These are phyloP conservation scores for Xylaria digitata DNA, from an alignment of 2,329 filamentous ascomycete genomes.

Conservation along the genomic window DNA sequence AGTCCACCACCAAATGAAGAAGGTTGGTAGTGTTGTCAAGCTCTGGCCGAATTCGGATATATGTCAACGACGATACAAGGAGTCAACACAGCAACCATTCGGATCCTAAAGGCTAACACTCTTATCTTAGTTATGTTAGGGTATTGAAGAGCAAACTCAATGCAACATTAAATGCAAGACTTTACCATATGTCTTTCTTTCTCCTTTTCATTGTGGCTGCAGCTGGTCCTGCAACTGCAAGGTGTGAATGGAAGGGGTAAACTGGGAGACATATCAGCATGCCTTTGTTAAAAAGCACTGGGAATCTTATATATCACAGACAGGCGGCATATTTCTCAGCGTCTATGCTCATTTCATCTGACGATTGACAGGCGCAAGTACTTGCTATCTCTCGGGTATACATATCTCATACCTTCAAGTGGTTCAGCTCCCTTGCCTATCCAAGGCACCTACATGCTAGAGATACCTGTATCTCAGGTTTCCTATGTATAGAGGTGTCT, in stretches of 20 bases:
- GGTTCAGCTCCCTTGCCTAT: neutral
- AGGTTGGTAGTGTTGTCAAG: neutral
- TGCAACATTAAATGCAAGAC: slow-evolving; percentile 4
- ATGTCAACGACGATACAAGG: neutral
- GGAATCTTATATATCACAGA: neutral
- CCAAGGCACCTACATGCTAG: no score
- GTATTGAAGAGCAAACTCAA: slow-evolving; percentile 9
- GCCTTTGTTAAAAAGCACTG: neutral
- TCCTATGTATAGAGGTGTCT: neutral
- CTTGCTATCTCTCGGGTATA: neutral
- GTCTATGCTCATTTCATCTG: neutral
- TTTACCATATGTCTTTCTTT: neutral
- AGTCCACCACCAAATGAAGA: neutral
- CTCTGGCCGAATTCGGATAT: neutral
- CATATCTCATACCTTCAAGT: neutral
- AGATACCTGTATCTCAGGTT: neutral
- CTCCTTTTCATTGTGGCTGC: neutral
- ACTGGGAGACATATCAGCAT: neutral
- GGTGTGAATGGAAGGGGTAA: neutral
- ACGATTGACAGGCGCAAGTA: neutral
- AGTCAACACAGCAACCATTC: slow-evolving; percentile 3
- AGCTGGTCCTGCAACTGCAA: neutral
- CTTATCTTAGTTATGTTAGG: slow-evolving; percentile 1
- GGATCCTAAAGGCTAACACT: slow-evolving; percentile 4
- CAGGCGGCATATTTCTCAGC: neutral